Percentiles rank a stretch among this genome's conserved stretches.
These are phyloP conservation scores for Podaxis sp. DNA, from an alignment of 768 basidiomycete species.

Conservation along the genomic window DNA sequence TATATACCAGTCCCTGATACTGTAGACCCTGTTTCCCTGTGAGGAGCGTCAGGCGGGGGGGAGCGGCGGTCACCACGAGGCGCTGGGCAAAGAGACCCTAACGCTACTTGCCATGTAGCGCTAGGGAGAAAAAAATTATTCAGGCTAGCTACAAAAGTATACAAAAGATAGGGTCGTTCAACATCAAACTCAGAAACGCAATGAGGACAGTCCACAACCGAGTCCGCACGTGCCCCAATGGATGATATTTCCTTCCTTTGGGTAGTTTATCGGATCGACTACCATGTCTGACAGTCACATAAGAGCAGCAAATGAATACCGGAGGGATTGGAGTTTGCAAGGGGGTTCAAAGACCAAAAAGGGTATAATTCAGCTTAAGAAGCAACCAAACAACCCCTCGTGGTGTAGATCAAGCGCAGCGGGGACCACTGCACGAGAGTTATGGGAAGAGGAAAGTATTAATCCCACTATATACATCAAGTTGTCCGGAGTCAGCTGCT, in stretches of 20 bases:
- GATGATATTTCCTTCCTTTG: constrained; percentile 13
- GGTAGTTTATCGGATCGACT: constrained; percentile 11
- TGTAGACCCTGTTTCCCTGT: not conserved
- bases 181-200: not conserved
- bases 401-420: constrained; percentile 2
- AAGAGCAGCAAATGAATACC: not conserved
- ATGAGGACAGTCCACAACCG: not conserved
- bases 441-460: not conserved
- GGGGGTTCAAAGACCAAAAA: not conserved
- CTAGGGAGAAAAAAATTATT: not conserved
- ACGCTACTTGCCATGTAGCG: not conserved
- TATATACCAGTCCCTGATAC: not conserved
- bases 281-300: constrained; percentile 12
- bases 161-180: not conserved
- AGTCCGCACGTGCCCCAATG: not conserved
- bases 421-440: not conserved
- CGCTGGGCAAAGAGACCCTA: not conserved
- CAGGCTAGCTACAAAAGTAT: not conserved
- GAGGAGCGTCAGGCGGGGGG: not conserved
- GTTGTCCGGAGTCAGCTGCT: constrained; percentile 13
- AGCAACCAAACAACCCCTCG: constrained; percentile 5
- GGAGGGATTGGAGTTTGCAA: not conserved
- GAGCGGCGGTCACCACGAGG: not conserved
- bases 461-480: constrained; percentile 18
- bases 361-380: constrained; percentile 14